Evolutionary conservation across 1,284 basidiomycete genomes (phyloP).

Genomic region (Athelia psychrophila): DNA sequence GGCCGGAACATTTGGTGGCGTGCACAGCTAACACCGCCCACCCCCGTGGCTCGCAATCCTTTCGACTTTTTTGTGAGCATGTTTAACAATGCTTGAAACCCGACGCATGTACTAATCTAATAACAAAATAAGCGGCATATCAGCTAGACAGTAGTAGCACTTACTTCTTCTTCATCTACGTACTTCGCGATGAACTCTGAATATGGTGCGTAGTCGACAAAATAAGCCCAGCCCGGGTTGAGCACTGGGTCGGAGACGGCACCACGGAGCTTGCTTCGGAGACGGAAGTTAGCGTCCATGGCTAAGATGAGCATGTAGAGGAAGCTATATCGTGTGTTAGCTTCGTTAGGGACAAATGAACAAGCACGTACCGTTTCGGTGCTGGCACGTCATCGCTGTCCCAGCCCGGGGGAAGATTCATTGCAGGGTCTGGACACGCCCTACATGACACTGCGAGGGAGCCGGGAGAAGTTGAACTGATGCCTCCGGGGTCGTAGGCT

Average conservation of each 20-base stretch:
- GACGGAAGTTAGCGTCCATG: not conserved
- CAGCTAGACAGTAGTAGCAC: not conserved
- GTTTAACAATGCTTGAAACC: constrained; percentile 3
- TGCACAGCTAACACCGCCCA: constrained; percentile 8
- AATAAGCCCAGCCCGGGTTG: not conserved
- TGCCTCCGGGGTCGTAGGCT: constrained; percentile 6
- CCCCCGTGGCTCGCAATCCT: constrained; percentile 10
- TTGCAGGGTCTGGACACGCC: constrained; percentile 15
- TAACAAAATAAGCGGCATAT: not conserved
- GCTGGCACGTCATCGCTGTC: not conserved
- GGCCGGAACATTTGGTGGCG: constrained; percentile 10
- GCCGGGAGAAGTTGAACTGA: constrained; percentile 10
- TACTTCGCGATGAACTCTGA: not conserved
- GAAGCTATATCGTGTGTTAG: not conserved
- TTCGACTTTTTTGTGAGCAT: constrained; percentile 3
- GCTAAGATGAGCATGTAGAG: not conserved
- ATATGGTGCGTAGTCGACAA: not conserved
- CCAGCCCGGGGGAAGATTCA: constrained; percentile 15
- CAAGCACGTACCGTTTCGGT: not conserved
- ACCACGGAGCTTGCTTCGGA: constrained; percentile 6
- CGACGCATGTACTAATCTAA: constrained; percentile 4
- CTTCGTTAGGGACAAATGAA: not conserved
- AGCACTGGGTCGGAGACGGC: not conserved
- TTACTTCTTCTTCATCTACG: not conserved
- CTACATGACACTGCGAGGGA: constrained; percentile 13